Conservation (phyloP, 2,329 filamentous ascomycete species). For the Akanthomyces muscarius region DNA sequence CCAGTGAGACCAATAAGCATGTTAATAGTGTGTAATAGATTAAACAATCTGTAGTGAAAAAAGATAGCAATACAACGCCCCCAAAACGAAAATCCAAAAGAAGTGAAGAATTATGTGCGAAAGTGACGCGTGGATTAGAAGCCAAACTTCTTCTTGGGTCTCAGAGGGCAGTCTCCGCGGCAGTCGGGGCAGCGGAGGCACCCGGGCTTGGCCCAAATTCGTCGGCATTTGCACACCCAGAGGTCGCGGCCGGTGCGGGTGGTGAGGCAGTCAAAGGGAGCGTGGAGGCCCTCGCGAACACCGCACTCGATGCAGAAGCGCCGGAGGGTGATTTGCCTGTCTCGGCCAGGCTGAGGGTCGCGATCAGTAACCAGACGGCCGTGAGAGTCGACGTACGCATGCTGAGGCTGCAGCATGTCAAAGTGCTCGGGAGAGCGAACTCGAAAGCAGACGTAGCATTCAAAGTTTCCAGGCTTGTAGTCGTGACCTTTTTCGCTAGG, state of each 20-base stretch:
- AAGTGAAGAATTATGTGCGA: neutral
- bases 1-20: conserved; percentile 1
- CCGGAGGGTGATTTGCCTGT: conserved; percentile 32
- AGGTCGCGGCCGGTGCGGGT: conserved; percentile 36
- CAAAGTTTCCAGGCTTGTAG: conserved; percentile 38
- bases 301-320: conserved; percentile 42
- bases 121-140: neutral
- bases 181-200: conserved; percentile 35
- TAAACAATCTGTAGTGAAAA: neutral
- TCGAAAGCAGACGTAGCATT: conserved; percentile 40
- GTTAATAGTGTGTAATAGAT: neutral
- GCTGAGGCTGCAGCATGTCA: conserved; percentile 33
- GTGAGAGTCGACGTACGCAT: conserved; percentile 30
- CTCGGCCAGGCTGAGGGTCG: conserved; percentile 25
- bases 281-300: conserved; percentile 35
- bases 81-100: neutral
- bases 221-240: conserved; percentile 38
- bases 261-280: conserved; percentile 34
- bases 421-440: conserved; percentile 38
- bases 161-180: conserved; percentile 32
- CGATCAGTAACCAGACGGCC: conserved; percentile 30
- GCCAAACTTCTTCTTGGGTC: conserved; percentile 31
- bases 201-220: conserved; percentile 34
- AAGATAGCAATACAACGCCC: conserved; percentile 3
- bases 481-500: conserved; percentile 34